Evolutionary conservation across 2,329 filamentous ascomycete genomes (phyloP).

Genomic region (Monilinia vaccinii-corymbosi): DNA sequence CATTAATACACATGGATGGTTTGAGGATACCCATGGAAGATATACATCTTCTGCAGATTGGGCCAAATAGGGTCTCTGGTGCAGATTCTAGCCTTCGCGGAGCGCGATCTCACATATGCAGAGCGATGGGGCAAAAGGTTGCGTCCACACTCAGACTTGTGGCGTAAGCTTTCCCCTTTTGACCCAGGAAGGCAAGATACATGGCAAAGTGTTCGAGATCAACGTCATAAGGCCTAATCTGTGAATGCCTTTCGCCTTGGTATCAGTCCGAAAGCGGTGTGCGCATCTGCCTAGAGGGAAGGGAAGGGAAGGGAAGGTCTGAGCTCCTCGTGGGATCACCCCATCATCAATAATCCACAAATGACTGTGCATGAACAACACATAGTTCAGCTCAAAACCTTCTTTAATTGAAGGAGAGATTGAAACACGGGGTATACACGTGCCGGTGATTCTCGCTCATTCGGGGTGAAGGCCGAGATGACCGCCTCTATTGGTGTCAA

Average conservation of each 20-base stretch:
- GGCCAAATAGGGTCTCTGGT: neutral
- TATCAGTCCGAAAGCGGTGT: neutral
- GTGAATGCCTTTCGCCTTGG: neutral
- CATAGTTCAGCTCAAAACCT: slow-evolving; percentile 4
- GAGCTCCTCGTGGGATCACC: neutral
- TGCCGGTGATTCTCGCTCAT: neutral
- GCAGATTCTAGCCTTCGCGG: neutral
- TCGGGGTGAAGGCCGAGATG: neutral
- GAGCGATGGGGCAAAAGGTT: neutral
- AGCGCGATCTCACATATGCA: neutral
- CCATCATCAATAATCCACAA: slow-evolving; percentile 1
- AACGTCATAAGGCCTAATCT: neutral
- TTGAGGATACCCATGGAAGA: neutral
- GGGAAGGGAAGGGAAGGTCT: slow-evolving; percentile 4
- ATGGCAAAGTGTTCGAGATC: neutral
- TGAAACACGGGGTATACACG: slow-evolving; percentile 9
- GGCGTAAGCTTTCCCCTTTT: neutral
- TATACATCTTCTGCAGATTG: neutral
- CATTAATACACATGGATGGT: neutral
- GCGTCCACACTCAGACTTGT: neutral
- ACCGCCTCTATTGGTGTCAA: neutral
- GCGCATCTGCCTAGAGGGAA: neutral
- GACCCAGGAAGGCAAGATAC: neutral
- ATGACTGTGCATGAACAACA: slow-evolving; percentile 7
- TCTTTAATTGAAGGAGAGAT: neutral